Percentiles rank a stretch among this genome's conserved stretches.
Evolutionary conservation across 768 basidiomycete genomes (phyloP).

Genomic region (Lactarius hatsudake): DNA sequence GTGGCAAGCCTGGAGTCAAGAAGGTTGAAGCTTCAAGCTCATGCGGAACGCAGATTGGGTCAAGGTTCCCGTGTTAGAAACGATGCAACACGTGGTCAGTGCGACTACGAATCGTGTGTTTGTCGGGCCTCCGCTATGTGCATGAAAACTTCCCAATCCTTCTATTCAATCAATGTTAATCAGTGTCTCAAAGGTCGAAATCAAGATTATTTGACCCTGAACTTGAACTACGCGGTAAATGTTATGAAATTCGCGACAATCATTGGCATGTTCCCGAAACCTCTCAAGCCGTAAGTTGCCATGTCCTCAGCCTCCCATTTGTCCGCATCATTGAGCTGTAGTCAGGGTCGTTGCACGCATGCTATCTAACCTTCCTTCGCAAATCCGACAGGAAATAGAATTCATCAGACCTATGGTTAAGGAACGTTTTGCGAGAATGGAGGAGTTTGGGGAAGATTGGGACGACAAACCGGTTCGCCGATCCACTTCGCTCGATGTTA

Average conservation of each 20-base stretch:
- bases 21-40: too few relatives aligned
- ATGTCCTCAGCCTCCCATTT: neutral
- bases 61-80: too few relatives aligned
- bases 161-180: neutral
- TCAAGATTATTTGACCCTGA: neutral
- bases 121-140: neutral
- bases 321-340: neutral
- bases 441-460: constrained; percentile 5
- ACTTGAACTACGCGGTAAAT: neutral
- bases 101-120: neutral
- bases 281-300: neutral
- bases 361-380: constrained; percentile 3
- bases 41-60: too few relatives aligned
- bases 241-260: neutral
- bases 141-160: neutral
- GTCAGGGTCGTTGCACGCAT: neutral
- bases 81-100: too few relatives aligned
- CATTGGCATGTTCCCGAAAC: neutral
- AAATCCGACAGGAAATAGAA: neutral
- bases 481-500: neutral
- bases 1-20: neutral
- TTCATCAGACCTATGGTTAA: constrained; percentile 7
- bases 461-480: constrained; percentile 13
- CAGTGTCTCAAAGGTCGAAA: neutral
- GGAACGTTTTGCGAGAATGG: constrained; percentile 1